Evolutionary conservation across 225 moss, liverwort and hornwort species (phyloP), one percentile per base, ranked within the genome.

Genomic region (Sphagnum tenellum): DNA sequence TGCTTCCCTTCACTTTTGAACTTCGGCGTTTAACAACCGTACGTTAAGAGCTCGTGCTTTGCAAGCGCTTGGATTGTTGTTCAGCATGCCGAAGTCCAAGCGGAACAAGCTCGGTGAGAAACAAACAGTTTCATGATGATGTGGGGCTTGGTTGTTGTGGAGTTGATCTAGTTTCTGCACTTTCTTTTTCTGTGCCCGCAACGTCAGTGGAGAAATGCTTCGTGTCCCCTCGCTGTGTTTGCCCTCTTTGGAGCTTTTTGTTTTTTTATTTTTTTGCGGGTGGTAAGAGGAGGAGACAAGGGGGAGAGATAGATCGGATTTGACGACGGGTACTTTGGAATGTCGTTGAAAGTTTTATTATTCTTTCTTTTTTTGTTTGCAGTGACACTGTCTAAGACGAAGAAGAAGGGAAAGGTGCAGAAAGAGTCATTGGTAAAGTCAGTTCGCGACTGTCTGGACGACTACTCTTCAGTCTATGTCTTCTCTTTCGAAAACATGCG

Each of bases 401-500:
- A 87, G 66, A 98, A 88, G 70, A 86, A 70, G 69, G 93, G 89
- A 2, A 89, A 88, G 81, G 93, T 93, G 75, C 90, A 98, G 74
- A 98, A 98, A 74, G 98, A 93, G 72, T 85, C 86, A 9, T 71
- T 93, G 47, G 93, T 93, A 46, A 82, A 78, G 68, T 65, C 77
- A 11, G 80, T 98, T 61, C 78, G 98, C 14, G 92, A 89, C 64
- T 77, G 77, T 45, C 78, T 93, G 1, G 93, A 93, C 71, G 83
- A 90, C 11, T 90, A 84, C 55, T 70, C 78, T 10, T 88, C 90
- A 14, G 70, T 94, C 50, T 96, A 83, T 61, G 78, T 87, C 9
- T 88, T 88, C 71, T 85, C 88, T 3, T 90, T 82, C 52, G 98
- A 93, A 70, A 93, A 98, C 64, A 93, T 98, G 98, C 93, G 98